Evolutionary conservation across 1,139 yeast genomes (phyloP), one percentile per base, ranked within the genome.

Genomic region (Nakaseomyces uthaithaninus): DNA sequence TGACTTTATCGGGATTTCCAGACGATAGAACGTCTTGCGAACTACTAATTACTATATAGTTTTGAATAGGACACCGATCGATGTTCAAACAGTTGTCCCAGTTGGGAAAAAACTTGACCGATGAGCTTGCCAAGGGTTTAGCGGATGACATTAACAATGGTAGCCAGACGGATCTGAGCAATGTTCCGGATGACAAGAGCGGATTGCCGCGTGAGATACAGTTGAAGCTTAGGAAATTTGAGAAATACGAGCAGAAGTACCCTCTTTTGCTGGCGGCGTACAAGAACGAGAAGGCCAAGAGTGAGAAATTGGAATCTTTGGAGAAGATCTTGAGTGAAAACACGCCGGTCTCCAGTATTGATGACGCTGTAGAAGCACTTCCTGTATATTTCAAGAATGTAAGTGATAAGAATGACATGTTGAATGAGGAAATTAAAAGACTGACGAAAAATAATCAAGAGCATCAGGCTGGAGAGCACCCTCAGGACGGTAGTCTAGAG

Each of bases 221-320:
- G 49, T 65, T 78, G 11, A 82, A 81, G 53, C 64, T 89, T 62
- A 72, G 74, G 46, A 87, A 85, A 65, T 85, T 85, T 57, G 77
- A 74, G 43, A 87, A 86, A 59, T 91, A 87, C 59, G 97, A 91
- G 60, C 83, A 82, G 43, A 85, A 85, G 56, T 89, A 87, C 57
- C 97, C 96, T 0, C 63, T 77, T 16, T 66, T 89, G 12, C 69
- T 86, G 38, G 82, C 81, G 37, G 96, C 97, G 0, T 89, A 83
- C 64, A 83, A 86, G 56, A 66, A 72, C 1, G 96, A 87, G 57
- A 86, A 84, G 64, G 68, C 72, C 36, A 82, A 80, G 51, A 66
- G 73, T 2, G 80, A 75, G 38, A 68, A 80, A 41, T 72, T 87
- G n/a, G 65, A 59, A 7, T 57, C 69, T 1, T 82, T 89, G 53